Evolutionary conservation across 176 grass and related monocot genomes (phyloP).

Genomic region (Lolium rigidum): DNA sequence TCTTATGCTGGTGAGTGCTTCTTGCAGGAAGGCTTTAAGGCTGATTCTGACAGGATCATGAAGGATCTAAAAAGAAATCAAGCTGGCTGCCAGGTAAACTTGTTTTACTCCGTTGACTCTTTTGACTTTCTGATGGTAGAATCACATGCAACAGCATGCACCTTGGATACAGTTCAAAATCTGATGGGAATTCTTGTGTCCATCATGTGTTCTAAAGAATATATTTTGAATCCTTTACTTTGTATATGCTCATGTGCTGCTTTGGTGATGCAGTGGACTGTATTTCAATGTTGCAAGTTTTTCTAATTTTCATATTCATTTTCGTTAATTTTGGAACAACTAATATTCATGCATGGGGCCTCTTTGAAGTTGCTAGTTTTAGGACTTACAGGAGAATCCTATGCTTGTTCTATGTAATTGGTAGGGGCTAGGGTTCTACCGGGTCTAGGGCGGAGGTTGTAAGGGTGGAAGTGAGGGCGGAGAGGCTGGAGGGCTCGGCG

Average conservation of each 20-base stretch:
- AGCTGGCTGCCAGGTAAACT: conserved; percentile 82
- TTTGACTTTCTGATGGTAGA: background rate
- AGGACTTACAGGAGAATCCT: background rate
- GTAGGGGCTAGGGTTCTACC: too few species aligned
- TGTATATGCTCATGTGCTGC: conserved; percentile 1
- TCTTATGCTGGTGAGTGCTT: conserved; percentile 34
- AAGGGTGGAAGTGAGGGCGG: too few species aligned
- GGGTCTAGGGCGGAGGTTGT: too few species aligned
- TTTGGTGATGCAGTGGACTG: background rate
- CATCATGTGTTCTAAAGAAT: background rate
- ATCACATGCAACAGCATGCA: conserved; percentile 7
- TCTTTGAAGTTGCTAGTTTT: conserved; percentile 13
- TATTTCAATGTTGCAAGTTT: background rate
- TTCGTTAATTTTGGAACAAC: background rate
- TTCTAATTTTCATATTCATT: conserved; percentile 13
- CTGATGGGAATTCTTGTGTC: background rate
- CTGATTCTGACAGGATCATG: conserved; percentile 91
- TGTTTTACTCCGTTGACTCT: conserved; percentile 5
- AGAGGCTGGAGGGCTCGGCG: too few species aligned
- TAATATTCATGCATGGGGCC: background rate
- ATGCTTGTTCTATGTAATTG: conserved; percentile 29
- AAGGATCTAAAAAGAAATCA: conserved; percentile 76
- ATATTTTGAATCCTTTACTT: conserved; percentile 4
- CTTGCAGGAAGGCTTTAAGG: conserved; percentile 86
- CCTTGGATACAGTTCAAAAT: conserved; percentile 30